phyloP scores from a whole-genome alignment of 805 yeast species.

The Nakazawaea holstii region DNA sequence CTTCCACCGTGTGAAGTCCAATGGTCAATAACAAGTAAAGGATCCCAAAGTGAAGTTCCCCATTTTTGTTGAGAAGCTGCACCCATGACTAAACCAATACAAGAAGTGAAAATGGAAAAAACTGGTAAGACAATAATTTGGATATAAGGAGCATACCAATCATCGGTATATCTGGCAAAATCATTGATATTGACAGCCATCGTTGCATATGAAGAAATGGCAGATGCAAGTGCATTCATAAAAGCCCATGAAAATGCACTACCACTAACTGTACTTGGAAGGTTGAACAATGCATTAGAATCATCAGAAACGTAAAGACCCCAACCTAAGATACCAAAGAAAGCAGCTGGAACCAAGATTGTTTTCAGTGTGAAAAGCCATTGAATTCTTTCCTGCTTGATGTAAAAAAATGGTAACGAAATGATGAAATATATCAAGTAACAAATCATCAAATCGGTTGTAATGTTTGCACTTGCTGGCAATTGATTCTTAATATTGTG shows the following conservation, averaged over 20 bases:
- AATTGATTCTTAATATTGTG: constrained; percentile 17
- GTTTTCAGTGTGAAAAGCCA: constrained; percentile 29
- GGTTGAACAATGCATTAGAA: constrained; percentile 13
- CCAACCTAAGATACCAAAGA: constrained; percentile 28
- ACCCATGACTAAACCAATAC: constrained; percentile 10
- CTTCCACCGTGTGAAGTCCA: constrained; percentile 44
- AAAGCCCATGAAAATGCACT: constrained; percentile 21
- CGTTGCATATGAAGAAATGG: constrained; percentile 31
- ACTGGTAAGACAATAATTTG: constrained; percentile 20
- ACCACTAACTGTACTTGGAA: constrained; percentile 16
- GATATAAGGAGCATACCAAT: constrained; percentile 25
- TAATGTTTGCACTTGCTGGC: constrained; percentile 22
- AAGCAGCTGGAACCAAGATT: constrained; percentile 23
- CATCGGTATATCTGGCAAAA: constrained; percentile 31
- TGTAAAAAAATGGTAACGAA: constrained; percentile 27
- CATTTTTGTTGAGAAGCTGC: constrained; percentile 4
- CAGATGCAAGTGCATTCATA: constrained; percentile 20
- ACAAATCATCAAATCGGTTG: constrained; percentile 23
- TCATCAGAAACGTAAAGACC: constrained; percentile 20
- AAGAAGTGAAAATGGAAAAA: constrained; percentile 8
- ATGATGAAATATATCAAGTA: constrained; percentile 26
- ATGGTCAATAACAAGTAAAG: constrained; percentile 7
- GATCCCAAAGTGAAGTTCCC: constrained; percentile 8
- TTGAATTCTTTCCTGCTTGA: constrained; percentile 26
- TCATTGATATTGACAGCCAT: constrained; percentile 32